These are phyloP conservation scores for Saccharomycodes ludwigii DNA, from an alignment of 805 yeast genomes.

Conservation along the genomic window DNA sequence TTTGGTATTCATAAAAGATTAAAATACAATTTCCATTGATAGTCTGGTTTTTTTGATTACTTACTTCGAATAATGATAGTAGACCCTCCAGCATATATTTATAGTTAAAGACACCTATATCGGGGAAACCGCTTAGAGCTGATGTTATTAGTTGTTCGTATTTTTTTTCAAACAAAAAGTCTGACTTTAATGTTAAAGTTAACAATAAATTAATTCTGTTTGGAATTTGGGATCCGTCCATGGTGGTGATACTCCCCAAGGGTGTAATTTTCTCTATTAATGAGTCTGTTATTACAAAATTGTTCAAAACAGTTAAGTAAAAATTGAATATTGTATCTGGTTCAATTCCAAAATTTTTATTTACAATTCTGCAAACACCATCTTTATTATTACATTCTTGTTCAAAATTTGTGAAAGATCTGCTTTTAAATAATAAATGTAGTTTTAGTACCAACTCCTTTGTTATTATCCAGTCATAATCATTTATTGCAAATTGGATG, in stretches of 20 bases:
- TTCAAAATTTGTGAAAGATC: constrained; percentile 17
- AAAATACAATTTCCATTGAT: not conserved
- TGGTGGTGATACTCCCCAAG: constrained; percentile 15
- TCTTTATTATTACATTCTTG: constrained; percentile 12
- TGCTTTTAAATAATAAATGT: constrained; percentile 14
- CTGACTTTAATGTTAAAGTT: constrained; percentile 12
- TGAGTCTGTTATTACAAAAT: constrained; percentile 7
- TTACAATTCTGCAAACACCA: not conserved
- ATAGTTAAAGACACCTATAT: constrained; percentile 1
- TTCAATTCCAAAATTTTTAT: not conserved
- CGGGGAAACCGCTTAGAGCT: constrained; percentile 4
- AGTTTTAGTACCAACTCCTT: constrained; percentile 37
- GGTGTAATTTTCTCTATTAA: constrained; percentile 19
- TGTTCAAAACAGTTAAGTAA: constrained; percentile 12
- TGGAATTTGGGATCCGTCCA: constrained; percentile 12
- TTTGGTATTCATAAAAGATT: not conserved
- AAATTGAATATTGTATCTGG: constrained; percentile 13
- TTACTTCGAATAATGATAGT: constrained; percentile 6
- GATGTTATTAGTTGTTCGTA: constrained; percentile 14
- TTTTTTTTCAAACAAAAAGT: constrained; percentile 13
- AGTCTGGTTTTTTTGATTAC: constrained; percentile 1
- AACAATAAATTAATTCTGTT: constrained; percentile 19
- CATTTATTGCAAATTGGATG: constrained; percentile 11
- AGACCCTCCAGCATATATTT: constrained; percentile 8
- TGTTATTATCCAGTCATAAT: constrained; percentile 24